Conservation (phyloP, 2,329 filamentous ascomycete species). For the Aschersonia sp. region DNA sequence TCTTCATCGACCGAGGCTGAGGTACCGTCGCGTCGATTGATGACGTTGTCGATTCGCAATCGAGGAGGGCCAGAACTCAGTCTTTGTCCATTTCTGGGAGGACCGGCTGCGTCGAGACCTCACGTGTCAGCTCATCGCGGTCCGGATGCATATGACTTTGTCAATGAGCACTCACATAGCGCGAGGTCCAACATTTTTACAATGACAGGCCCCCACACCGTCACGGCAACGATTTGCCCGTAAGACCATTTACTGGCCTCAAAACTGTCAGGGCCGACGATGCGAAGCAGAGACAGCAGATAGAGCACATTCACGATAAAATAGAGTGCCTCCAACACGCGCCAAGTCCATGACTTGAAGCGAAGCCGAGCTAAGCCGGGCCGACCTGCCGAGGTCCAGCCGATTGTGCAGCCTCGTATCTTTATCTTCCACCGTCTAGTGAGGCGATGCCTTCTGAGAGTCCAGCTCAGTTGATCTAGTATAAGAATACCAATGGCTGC, state of each 20-base stretch:
- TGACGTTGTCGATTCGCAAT: conserved; percentile 23
- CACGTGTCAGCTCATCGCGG: not conserved
- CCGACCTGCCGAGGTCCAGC: conserved; percentile 14
- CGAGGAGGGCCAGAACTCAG: conserved; percentile 22
- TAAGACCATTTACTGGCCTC: conserved; percentile 20
- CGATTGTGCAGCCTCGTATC: conserved; percentile 15
- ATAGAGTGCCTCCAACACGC: conserved; percentile 19
- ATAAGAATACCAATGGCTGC: conserved; percentile 19
- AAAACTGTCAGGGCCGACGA: conserved; percentile 21
- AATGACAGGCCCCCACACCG: conserved; percentile 24
- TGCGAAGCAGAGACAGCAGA: conserved; percentile 19
- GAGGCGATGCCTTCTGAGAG: conserved; percentile 17
- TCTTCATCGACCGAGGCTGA: conserved; percentile 4
- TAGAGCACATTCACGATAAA: conserved; percentile 24
- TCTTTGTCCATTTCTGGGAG: conserved; percentile 20
- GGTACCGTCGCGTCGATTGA: conserved; percentile 15
- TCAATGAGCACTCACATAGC: conserved; percentile 14
- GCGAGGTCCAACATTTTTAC: conserved; percentile 23
- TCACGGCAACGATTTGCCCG: conserved; percentile 24
- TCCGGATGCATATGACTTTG: not conserved
- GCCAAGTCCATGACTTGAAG: conserved; percentile 18
- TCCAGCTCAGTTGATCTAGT: conserved; percentile 21
- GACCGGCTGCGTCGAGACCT: conserved; percentile 14
- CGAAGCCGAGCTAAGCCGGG: conserved; percentile 12
- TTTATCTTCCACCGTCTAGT: conserved; percentile 16